phyloP scores from a whole-genome alignment of 2,329 filamentous ascomycete species.

The Fusarium torreyae region DNA sequence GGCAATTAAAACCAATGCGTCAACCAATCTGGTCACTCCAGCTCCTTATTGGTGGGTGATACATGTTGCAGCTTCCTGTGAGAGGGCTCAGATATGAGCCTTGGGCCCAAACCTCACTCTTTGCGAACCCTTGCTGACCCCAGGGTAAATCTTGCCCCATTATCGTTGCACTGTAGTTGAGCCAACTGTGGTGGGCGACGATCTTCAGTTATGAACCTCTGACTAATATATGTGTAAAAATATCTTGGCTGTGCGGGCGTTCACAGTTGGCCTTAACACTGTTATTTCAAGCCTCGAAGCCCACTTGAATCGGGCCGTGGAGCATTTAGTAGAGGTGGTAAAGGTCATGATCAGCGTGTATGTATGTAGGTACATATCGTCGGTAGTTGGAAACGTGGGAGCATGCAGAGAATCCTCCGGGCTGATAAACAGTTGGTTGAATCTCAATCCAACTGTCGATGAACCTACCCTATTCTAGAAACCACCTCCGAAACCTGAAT shows the following conservation, averaged over 20 bases:
- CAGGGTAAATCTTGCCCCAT: slow-evolving; percentile 37
- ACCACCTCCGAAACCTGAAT: slow-evolving; percentile 42
- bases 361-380: slow-evolving; percentile 15
- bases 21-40: slow-evolving; percentile 3
- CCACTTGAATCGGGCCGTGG: slow-evolving; percentile 47
- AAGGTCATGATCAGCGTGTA: slow-evolving; percentile 27
- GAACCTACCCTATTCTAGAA: slow-evolving; percentile 46
- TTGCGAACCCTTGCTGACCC: slow-evolving; percentile 22
- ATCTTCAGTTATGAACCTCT: slow-evolving; percentile 20
- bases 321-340: slow-evolving; percentile 41
- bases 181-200: slow-evolving; percentile 19
- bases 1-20: slow-evolving; percentile 27
- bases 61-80: background rate
- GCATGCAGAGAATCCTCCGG: slow-evolving; percentile 34
- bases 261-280: slow-evolving; percentile 2
- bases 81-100: slow-evolving; percentile 40
- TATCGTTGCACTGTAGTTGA: slow-evolving; percentile 27
- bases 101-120: slow-evolving; percentile 17
- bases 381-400: slow-evolving; percentile 45
- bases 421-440: slow-evolving; percentile 21
- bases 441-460: slow-evolving; percentile 27
- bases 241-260: slow-evolving; percentile 22
- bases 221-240: slow-evolving; percentile 35
- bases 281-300: slow-evolving; percentile 7
- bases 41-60: slow-evolving; percentile 29